Evolutionary conservation across 1,284 basidiomycete species (phyloP).

Genomic region (Wolfiporia cocos): DNA sequence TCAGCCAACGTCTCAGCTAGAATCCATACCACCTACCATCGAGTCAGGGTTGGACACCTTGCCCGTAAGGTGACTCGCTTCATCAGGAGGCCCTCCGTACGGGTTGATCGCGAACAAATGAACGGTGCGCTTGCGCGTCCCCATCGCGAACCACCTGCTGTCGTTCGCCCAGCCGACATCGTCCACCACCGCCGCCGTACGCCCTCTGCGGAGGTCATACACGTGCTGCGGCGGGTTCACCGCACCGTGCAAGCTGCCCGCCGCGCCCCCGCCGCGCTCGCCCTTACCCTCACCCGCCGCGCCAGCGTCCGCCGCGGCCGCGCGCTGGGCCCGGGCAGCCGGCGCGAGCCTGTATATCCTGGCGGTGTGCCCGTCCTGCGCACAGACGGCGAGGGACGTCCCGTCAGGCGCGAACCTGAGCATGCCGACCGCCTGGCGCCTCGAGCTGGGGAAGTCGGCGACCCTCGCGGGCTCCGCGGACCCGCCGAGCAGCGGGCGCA

Average conservation of each 20-base stretch:
- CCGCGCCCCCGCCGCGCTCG: background rate
- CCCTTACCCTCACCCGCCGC: background rate
- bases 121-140: constrained; percentile 55
- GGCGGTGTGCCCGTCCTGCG: constrained; percentile 54
- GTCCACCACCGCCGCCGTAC: constrained; percentile 63
- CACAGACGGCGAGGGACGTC: constrained; percentile 48
- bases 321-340: constrained; percentile 23
- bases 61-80: constrained; percentile 56
- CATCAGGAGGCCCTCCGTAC: constrained; percentile 64
- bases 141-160: constrained; percentile 67
- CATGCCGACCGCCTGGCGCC: constrained; percentile 42
- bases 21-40: constrained; percentile 39
- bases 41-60: constrained; percentile 45
- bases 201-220: constrained; percentile 67
- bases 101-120: constrained; percentile 78
- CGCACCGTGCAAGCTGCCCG: constrained; percentile 2
- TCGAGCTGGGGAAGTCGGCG: constrained; percentile 42
- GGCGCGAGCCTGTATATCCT: constrained; percentile 51
- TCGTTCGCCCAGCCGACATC: constrained; percentile 53
- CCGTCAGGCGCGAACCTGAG: constrained; percentile 60
- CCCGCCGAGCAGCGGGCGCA: constrained; percentile 32
- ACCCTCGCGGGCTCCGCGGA: constrained; percentile 26
- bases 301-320: background rate
- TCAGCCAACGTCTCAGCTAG: too few relatives aligned
- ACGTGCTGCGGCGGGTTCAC: constrained; percentile 47